phyloP scores from a whole-genome alignment of 129 eudicot species.

The Artemisia argyi region DNA sequence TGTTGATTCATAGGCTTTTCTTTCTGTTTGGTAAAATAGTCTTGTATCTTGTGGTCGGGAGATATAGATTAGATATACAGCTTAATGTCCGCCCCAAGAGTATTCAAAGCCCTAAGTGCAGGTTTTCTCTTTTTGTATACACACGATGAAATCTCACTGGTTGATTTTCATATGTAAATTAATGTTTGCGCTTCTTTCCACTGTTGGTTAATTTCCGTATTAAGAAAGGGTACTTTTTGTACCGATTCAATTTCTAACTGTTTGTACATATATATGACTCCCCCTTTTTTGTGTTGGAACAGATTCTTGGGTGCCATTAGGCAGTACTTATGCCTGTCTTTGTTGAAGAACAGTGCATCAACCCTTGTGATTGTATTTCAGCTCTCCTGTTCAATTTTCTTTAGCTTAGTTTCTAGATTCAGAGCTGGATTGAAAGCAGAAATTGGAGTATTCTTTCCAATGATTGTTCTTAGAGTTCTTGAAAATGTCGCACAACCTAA shows the following conservation, averaged over 20 bases:
- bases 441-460: slow-evolving; percentile 97
- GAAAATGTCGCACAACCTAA: slow-evolving; percentile 98
- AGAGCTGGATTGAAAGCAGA: slow-evolving; percentile 99
- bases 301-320: slow-evolving; percentile 97
- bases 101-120: too few species aligned
- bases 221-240: background rate
- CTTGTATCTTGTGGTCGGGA: too few species aligned
- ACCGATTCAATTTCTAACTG: slow-evolving; percentile 1
- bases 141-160: too few species aligned
- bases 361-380: slow-evolving; percentile 94
- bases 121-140: too few species aligned
- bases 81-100: too few species aligned
- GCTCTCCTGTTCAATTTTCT: slow-evolving; percentile 97
- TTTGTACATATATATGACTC: slow-evolving; percentile 18
- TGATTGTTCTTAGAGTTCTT: slow-evolving; percentile 94
- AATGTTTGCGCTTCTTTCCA: too few species aligned
- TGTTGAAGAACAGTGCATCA: slow-evolving; percentile 98
- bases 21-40: too few species aligned
- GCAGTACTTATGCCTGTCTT: slow-evolving; percentile 92
- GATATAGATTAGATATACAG: too few species aligned
- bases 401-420: slow-evolving; percentile 94
- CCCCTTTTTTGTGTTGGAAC: slow-evolving; percentile 30
- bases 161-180: too few species aligned
- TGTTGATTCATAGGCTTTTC: too few species aligned
- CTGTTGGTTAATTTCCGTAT: background rate